Conservation (phyloP, 768 basidiomycete genomes). For the Mrakia gelida region DNA sequence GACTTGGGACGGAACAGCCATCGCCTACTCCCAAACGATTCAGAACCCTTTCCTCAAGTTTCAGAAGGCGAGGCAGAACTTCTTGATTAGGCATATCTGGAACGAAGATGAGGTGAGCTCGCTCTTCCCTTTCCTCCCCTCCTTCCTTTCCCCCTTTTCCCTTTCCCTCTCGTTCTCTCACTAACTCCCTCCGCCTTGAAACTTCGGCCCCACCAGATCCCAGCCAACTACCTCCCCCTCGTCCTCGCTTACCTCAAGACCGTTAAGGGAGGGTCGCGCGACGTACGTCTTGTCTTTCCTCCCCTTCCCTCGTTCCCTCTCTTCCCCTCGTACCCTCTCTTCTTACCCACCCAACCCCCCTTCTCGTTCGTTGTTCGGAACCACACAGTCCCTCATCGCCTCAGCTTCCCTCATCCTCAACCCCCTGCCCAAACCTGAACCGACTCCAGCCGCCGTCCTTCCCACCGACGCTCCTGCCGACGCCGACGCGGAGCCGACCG, state of each 20-base stretch:
- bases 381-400: neutral
- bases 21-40: constrained; percentile 10
- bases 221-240: neutral
- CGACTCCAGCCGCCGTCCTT: no score
- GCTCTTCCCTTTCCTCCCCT: neutral
- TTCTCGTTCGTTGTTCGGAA: neutral
- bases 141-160: neutral
- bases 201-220: no score
- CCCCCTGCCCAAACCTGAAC: neutral
- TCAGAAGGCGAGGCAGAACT: constrained; percentile 1
- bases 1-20: neutral
- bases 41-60: neutral
- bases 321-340: neutral
- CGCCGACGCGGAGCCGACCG: neutral
- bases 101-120: neutral
- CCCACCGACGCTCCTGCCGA: no score
- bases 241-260: constrained; percentile 11
- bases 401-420: neutral
- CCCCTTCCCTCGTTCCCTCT: neutral
- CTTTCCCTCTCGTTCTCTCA: neutral
- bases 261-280: constrained; percentile 3
- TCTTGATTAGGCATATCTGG: neutral
- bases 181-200: no score
- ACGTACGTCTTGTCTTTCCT: neutral
- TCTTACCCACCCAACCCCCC: neutral